Evolutionary conservation across 1,284 basidiomycete genomes (phyloP).

Genomic region (Schizophyllum amplum): DNA sequence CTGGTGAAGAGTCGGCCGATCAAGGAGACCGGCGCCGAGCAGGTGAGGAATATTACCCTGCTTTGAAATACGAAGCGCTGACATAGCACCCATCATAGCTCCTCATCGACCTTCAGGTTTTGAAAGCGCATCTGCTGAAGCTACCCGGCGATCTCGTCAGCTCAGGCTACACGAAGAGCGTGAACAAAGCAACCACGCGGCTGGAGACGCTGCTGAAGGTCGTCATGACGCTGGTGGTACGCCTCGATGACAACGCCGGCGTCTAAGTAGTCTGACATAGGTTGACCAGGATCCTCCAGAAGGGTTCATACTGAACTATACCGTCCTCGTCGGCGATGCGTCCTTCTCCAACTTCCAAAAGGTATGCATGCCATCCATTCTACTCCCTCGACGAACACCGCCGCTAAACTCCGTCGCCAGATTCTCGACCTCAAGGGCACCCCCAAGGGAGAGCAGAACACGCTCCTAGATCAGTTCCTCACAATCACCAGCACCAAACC

Average conservation of each 20-base stretch:
- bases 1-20: slow-evolving; percentile 85
- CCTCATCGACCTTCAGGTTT: slow-evolving; percentile 82
- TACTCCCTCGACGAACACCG: not conserved
- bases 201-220: slow-evolving; percentile 91
- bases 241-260: slow-evolving; percentile 18
- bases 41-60: slow-evolving; percentile 40
- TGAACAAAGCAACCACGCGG: slow-evolving; percentile 73
- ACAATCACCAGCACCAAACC: slow-evolving; percentile 84
- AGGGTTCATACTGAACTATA: slow-evolving; percentile 92
- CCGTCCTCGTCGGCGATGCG: slow-evolving; percentile 84
- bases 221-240: slow-evolving; percentile 82
- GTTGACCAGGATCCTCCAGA: slow-evolving; percentile 71
- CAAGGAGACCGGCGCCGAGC: slow-evolving; percentile 87
- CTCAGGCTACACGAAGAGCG: slow-evolving; percentile 69
- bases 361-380: slow-evolving; percentile 32
- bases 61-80: not conserved
- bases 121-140: slow-evolving; percentile 79
- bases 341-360: slow-evolving; percentile 98
- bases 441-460: slow-evolving; percentile 78
- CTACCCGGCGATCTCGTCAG: slow-evolving; percentile 70
- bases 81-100: slow-evolving; percentile 43
- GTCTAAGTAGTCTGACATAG: slow-evolving; percentile 5
- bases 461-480: slow-evolving; percentile 85
- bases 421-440: slow-evolving; percentile 95
- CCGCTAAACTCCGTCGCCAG: slow-evolving; percentile 18